These are phyloP conservation scores for Hypoxylon sp. DNA, from an alignment of 2,329 filamentous ascomycete genomes.

Conservation along the genomic window DNA sequence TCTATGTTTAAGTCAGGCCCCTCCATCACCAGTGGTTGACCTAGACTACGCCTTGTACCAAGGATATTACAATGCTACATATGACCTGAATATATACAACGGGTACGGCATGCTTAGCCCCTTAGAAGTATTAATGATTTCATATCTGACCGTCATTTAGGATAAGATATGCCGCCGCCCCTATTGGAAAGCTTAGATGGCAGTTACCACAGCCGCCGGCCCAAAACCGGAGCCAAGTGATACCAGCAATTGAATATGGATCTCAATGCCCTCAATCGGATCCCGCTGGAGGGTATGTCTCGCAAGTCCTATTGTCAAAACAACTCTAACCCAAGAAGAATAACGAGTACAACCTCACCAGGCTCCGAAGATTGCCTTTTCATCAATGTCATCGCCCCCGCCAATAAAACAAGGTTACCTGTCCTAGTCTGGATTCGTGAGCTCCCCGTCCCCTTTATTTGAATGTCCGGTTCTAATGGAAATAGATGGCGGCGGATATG, in stretches of 20 bases:
- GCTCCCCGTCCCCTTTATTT: slow-evolving; percentile 9
- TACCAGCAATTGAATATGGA: slow-evolving; percentile 52
- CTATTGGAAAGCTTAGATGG: slow-evolving; percentile 61
- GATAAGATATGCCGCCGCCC: slow-evolving; percentile 63
- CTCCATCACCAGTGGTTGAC: slow-evolving; percentile 55
- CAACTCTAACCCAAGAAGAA: slow-evolving; percentile 21
- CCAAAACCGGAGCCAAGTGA: slow-evolving; percentile 52
- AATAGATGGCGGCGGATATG: slow-evolving; percentile 64
- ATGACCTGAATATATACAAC: slow-evolving; percentile 61
- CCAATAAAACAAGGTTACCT: slow-evolving; percentile 53
- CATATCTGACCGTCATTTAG: slow-evolving; percentile 49
- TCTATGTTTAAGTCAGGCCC: slow-evolving; percentile 9
- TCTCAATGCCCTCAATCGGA: slow-evolving; percentile 56
- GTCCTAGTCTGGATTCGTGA: slow-evolving; percentile 65
- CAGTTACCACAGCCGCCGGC: slow-evolving; percentile 57
- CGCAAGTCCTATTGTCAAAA: not conserved
- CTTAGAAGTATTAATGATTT: not conserved
- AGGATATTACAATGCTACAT: slow-evolving; percentile 58
- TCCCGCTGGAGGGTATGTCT: slow-evolving; percentile 34
- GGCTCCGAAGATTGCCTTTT: slow-evolving; percentile 65
- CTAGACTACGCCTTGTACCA: slow-evolving; percentile 63
- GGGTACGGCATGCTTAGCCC: slow-evolving; percentile 52
- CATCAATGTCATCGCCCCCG: slow-evolving; percentile 63
- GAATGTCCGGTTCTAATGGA: slow-evolving; percentile 28
- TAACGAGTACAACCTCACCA: slow-evolving; percentile 31